A percentile compares a stretch with the other conserved stretches of the same genome.
These are phyloP conservation scores for Croton laevigatus DNA, from an alignment of 441 rosid species.

Conservation along the genomic window DNA sequence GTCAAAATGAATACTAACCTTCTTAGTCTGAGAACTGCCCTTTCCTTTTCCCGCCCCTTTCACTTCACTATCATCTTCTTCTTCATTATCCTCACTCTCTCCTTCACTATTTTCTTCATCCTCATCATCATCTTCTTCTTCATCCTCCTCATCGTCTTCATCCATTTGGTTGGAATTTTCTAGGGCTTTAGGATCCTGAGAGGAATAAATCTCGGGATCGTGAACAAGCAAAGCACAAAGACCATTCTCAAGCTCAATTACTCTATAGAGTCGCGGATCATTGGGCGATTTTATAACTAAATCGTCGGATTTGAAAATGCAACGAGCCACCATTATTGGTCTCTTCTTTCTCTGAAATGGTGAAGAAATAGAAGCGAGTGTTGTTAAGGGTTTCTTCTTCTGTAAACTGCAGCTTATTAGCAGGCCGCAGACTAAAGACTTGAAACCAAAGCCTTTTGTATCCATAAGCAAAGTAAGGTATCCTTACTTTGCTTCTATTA, in stretches of 20 bases:
- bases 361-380: neutral
- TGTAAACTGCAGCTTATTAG: neutral
- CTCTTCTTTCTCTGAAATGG: neutral
- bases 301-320: constrained; percentile 51
- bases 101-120: constrained; percentile 25
- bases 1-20: constrained; percentile 41
- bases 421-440: neutral
- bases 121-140: constrained; percentile 20
- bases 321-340: constrained; percentile 34
- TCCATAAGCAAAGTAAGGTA: neutral
- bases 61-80: constrained; percentile 28
- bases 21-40: constrained; percentile 63
- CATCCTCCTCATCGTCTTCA: constrained; percentile 30
- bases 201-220: constrained; percentile 84
- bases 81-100: constrained; percentile 19
- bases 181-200: constrained; percentile 28
- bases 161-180: constrained; percentile 24
- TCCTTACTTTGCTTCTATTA: neutral
- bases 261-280: constrained; percentile 71
- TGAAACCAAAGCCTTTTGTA: neutral
- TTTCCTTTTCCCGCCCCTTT: constrained; percentile 16
- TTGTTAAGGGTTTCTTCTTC: neutral
- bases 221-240: constrained; percentile 83
- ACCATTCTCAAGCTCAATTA: constrained; percentile 66
- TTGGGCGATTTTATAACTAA: constrained; percentile 79